phyloP scores from a whole-genome alignment of 148 eudicot genomes.

The Oxyria digyna region DNA sequence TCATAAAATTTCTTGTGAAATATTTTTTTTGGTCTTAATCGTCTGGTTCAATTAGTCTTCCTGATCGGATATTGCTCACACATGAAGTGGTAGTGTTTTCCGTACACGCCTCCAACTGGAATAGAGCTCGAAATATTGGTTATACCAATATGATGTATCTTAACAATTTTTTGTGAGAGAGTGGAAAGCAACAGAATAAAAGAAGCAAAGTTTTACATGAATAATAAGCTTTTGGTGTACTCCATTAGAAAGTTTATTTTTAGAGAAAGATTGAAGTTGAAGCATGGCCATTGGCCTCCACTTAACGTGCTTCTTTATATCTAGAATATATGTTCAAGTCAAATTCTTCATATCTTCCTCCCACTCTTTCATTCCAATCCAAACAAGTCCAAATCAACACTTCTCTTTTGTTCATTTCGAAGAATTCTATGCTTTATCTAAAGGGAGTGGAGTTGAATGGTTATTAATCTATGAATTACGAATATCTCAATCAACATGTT shows the following conservation, averaged over 20 bases:
- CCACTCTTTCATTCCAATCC: neutral
- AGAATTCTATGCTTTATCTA: neutral
- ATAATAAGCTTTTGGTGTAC: neutral
- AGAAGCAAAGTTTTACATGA: neutral
- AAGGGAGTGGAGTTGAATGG: too few relatives aligned
- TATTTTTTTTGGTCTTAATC: too few relatives aligned
- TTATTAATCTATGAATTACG: too few relatives aligned
- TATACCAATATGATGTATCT: neutral
- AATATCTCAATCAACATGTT: too few relatives aligned
- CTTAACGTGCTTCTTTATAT: neutral
- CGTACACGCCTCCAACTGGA: too few relatives aligned
- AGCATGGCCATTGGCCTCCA: neutral
- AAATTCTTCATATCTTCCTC: constrained; percentile 1
- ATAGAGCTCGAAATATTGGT: neutral
- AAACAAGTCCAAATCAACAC: neutral
- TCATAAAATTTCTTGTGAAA: too few relatives aligned
- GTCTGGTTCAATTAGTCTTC: too few relatives aligned
- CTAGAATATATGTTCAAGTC: neutral
- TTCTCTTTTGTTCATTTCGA: neutral
- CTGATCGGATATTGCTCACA: too few relatives aligned
- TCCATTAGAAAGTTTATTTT: neutral
- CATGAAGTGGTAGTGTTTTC: too few relatives aligned
- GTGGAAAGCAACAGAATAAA: too few relatives aligned
- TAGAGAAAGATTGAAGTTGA: neutral
- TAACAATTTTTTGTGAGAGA: too few relatives aligned